These are phyloP conservation scores for Fibroporia radiculosa DNA, from an alignment of 768 basidiomycete species.

Conservation along the genomic window DNA sequence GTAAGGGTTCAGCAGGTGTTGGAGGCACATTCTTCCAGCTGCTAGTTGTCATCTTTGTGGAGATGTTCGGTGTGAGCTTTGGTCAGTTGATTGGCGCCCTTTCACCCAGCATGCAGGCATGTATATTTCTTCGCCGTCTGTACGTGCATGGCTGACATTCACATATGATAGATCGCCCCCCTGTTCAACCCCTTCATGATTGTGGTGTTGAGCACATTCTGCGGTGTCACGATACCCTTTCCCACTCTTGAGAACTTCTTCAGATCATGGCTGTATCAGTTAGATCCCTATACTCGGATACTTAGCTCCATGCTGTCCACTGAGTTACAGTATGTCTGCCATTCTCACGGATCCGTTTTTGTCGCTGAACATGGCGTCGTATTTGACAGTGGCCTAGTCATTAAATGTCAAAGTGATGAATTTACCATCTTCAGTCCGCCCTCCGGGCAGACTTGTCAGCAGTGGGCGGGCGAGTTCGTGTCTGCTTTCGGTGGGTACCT, in stretches of 20 bases:
- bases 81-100: conserved; percentile 70
- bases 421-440: conserved; percentile 70
- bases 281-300: conserved; percentile 63
- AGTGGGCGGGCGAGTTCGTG: conserved; percentile 69
- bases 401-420: conserved; percentile 61
- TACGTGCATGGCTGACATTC: neutral
- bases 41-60: conserved; percentile 61
- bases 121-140: conserved; percentile 22
- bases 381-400: conserved; percentile 46
- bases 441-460: conserved; percentile 57
- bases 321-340: conserved; percentile 50
- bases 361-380: neutral
- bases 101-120: conserved; percentile 61
- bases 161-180: conserved; percentile 45
- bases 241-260: conserved; percentile 59
- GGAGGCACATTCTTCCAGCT: conserved; percentile 69
- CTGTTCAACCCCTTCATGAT: conserved; percentile 74
- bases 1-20: conserved; percentile 50
- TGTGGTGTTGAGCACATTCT: conserved; percentile 62
- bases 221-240: conserved; percentile 73
- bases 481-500: conserved; percentile 62
- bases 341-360: conserved; percentile 10
- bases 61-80: conserved; percentile 65
- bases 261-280: conserved; percentile 71
- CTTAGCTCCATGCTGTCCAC: conserved; percentile 70